Evolutionary conservation across 192 early-diverging fungal species (phyloP), one percentile per base, ranked within the genome.

Genomic region (Cladochytrium replicatum): DNA sequence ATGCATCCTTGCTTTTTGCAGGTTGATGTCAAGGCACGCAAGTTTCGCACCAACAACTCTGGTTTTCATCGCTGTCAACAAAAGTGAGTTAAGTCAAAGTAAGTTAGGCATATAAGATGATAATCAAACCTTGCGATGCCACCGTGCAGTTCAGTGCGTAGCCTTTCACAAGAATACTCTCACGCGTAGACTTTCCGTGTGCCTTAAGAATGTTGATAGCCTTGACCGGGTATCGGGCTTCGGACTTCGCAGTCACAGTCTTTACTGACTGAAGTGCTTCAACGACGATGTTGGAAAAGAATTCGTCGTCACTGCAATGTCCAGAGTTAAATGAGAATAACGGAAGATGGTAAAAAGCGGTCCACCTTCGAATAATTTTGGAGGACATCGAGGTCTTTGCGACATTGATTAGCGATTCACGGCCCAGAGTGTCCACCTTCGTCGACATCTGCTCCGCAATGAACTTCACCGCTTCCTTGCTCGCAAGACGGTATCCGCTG

Each of bases 91-190:
- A 40, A 9, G 4, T 23, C 11, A n/a, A n/a, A n/a, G n/a, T n/a
- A n/a, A n/a, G n/a, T n/a, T 2, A 34, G 1, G 23, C 2, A 64
- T 46, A 28, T 29, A 31, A n/a, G 1, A 42, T 13, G 32, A 19
- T 13, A 50, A 27, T 6, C 30, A 11, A 29, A 73, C 69, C 93
- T 68, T 94, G 88, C 42, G 89, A 84, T 21, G 92, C 92, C 21
- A 99, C 87, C 3, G 94, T 96, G 63, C 96, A 96, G 75, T 97
- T 94, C 41, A 99, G 67, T 0, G 96, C 93, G 62, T 99, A 97
- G 29, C 96, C 96, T 29, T 83, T 83, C 31, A 99, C 77, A 43
- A 92, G 77, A 48, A 72, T 77, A 43, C 82, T 87, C 67, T 99
- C 96, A 29, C 77, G 75, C 11, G 85, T 87, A 39, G 82, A 84